Conservation (phyloP, 371 early-diverging fungal genomes). For the Mortierella sp. region DNA sequence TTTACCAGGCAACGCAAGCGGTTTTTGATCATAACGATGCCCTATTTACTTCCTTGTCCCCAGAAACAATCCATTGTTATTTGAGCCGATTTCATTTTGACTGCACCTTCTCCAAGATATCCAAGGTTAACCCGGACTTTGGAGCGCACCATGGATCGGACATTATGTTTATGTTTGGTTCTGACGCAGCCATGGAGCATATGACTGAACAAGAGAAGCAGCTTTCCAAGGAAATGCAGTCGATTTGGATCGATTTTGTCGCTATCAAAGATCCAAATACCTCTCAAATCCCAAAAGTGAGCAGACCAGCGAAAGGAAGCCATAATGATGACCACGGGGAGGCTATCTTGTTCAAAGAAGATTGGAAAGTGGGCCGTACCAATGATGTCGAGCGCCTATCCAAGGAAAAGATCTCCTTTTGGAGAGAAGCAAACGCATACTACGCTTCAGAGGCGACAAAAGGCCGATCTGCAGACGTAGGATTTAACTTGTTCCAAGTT, state of each 20-base stretch:
- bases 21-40: constrained; percentile 1
- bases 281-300: too few relatives aligned
- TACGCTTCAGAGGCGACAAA: too few relatives aligned
- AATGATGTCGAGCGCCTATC: too few relatives aligned
- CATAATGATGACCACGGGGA: neutral
- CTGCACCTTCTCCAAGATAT: constrained; percentile 40
- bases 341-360: neutral
- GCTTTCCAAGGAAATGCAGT: neutral
- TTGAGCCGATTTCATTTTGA: constrained; percentile 3
- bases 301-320: too few relatives aligned
- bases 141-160: constrained; percentile 50
- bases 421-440: too few relatives aligned
- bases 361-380: neutral
- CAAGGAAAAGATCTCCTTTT: too few relatives aligned
- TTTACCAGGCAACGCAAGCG: constrained; percentile 33
- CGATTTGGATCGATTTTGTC: neutral
- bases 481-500: too few relatives aligned
- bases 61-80: neutral
- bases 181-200: neutral
- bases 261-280: neutral
- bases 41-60: too few relatives aligned
- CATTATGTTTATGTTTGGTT: constrained; percentile 14
- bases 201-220: neutral
- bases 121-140: constrained; percentile 10
- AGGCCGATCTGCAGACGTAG: too few relatives aligned